Evolutionary conservation across 257 asterid genomes (phyloP).

Genomic region (Ilex aquifolium): DNA sequence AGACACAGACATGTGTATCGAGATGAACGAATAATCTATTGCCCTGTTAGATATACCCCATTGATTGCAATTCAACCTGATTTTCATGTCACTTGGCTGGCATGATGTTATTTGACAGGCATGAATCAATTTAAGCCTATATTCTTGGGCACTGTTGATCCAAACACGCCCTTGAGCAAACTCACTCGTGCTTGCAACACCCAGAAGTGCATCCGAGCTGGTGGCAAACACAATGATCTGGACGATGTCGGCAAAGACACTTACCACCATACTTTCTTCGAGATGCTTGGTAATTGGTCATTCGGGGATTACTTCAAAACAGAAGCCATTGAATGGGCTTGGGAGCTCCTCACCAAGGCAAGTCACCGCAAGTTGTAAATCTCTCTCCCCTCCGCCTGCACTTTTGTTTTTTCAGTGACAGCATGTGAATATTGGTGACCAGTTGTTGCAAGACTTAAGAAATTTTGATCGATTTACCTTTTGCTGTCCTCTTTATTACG

Average conservation of each 20-base stretch:
- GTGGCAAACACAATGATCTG: conserved; percentile 96
- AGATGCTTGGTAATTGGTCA: conserved; percentile 99
- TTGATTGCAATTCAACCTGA: not conserved
- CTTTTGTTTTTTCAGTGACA: too few relatives aligned
- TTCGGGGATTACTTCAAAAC: conserved; percentile 90
- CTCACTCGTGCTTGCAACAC: conserved; percentile 92
- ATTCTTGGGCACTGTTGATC: conserved; percentile 85
- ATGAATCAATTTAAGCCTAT: conserved; percentile 99
- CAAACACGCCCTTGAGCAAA: conserved; percentile 79
- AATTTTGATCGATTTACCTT: too few relatives aligned
- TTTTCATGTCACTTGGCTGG: not conserved
- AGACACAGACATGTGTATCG: not conserved
- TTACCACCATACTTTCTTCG: conserved; percentile 96
- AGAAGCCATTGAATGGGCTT: conserved; percentile 87
- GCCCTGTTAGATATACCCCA: not conserved
- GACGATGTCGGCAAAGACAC: conserved; percentile 99
- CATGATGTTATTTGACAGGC: conserved; percentile 31
- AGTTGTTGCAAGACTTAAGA: too few relatives aligned
- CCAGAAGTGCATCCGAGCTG: conserved; percentile 98
- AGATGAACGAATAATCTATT: too few relatives aligned
- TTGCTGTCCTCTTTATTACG: too few relatives aligned
- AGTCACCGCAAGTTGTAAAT: not conserved
- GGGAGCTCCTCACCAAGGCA: conserved; percentile 95
- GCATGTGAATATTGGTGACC: too few relatives aligned
- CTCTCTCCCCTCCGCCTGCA: too few relatives aligned